Base-by-base conservation (phyloP, 1,284 basidiomycete species). In the Pulchroboletus neoregius region DNA sequence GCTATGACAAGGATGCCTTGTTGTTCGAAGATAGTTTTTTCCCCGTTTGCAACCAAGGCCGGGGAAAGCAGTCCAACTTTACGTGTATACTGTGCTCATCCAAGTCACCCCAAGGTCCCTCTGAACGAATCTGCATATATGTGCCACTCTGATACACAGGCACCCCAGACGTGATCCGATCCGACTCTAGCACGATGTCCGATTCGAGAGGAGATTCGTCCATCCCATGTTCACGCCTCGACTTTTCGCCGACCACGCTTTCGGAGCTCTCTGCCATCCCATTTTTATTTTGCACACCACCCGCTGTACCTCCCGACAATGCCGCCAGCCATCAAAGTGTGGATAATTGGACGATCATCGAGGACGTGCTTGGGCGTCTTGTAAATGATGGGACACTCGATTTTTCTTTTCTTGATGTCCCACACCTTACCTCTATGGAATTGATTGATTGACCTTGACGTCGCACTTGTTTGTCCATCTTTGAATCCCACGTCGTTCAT, bases 261-360 rank as follows among this genome's bases (percentile, higher is more conserved):
- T 58, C 46, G 18, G 58, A 65, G 23, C 58, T 66, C 37, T 67
- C 65, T 4, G 65, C 65, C 20, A 60, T 68, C 8, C 65, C 61
- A 1, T 67, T 65, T 27, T 35, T 66, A 11, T 65, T 60, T 46
- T 45, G 60, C 35, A 58, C 61, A 13, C 65, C 65, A 3, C 10
- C 44, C 20, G 4, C 30, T 6, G 39, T 62, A 5, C 22, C 5
- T 30, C 30, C 42, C 7, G 39, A 46, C 27, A 24, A 36, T 16
- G 3, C 40, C 1, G 5, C 32, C 39, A 10, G 15, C 6, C 26
- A 26, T 28, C 46, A 9, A 34, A 27, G 1, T 4, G 13, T 28
- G 41, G 22, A 43, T 13, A 10, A 43, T 46, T 60, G 58, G 63
- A 22, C 36, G 46, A 27, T 18, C 28, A 13, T 60, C 46, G 59